Evolutionary conservation across 192 early-diverging fungal species (phyloP), one percentile per base, ranked within the genome.

Genomic region (Haplosporangium gracile): DNA sequence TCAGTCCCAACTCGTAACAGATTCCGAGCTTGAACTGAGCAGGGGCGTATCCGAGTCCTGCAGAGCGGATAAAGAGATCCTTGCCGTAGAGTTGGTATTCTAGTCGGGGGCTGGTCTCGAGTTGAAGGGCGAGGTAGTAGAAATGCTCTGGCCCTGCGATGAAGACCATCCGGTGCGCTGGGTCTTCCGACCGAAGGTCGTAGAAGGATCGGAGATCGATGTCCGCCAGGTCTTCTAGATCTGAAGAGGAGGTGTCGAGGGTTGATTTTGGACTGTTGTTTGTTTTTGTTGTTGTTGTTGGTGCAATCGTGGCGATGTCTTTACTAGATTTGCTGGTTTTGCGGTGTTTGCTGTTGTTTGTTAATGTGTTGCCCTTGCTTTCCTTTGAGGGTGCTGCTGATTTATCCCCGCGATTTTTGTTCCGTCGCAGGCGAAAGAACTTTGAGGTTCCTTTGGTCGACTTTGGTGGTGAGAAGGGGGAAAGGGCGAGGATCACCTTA

Each of bases 41-140:
- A 5, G 92, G 93, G 5, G 91, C 90, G 80, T 94, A 93, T 2
- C 91, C 93, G 11, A 94, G 77, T 26, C 90, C 88, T 20, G 91
- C 92, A 8, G 93, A 91, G 68, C 94, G 93, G 13, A 87, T 82
- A 49, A 93, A 92, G 20, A 94, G 79, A 39, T 86, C 87, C 32
- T 91, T 83, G 38, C 91, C 91, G 79, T 95, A 91, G 26, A 81
- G 74, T 32, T 86, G 84, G 10, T 60, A 69, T 26, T 86, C 84
- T 20, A 60, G 16, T 15, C 36, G 51, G 9, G 79, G 78, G 49
- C 84, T 86, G 7, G 79, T 81, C 42, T 86, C 84, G 11, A 86
- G 72, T 45, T 86, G 84, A 34, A 81, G 76, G 26, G 84, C 84
- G 47, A 86, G 76, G 32, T 86, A 79, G 39, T 86, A 81, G 29